Conservation (phyloP, 225 moss, liverwort and hornwort genomes). For the Physcomitrellopsis africana region DNA sequence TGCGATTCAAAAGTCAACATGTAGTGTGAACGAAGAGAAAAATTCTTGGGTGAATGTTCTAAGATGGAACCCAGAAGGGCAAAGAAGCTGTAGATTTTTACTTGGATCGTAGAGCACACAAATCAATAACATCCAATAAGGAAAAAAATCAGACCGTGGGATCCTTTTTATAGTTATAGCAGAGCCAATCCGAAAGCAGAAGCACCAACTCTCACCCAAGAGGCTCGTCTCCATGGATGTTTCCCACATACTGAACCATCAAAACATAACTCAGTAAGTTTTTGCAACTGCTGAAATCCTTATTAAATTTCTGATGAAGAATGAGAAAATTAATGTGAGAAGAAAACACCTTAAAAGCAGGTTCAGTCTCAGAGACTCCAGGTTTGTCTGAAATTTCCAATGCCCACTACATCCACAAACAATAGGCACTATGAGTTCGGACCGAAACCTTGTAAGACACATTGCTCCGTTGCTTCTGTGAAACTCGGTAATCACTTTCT, state of each 20-base stretch:
- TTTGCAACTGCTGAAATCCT: conserved; percentile 1
- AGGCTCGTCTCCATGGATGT: conserved; percentile 93
- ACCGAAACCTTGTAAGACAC: conserved; percentile 1
- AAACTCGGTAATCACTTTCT: neutral
- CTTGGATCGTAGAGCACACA: conserved; percentile 10
- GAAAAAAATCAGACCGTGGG: conserved; percentile 48
- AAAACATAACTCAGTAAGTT: conserved; percentile 11
- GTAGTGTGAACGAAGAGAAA: neutral
- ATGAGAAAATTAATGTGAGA: neutral
- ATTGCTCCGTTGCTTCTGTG: conserved; percentile 6
- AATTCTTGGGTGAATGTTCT: neutral
- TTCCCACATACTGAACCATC: conserved; percentile 74
- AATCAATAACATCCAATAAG: conserved; percentile 16
- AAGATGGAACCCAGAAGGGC: neutral
- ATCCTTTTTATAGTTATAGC: conserved; percentile 66
- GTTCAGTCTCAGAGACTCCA: conserved; percentile 70
- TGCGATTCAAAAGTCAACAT: conserved; percentile 1
- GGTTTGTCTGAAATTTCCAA: conserved; percentile 84
- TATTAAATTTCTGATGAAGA: neutral
- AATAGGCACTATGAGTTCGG: conserved; percentile 5
- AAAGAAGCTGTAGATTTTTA: conserved; percentile 1
- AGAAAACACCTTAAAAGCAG: conserved; percentile 70
- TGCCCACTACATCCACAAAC: conserved; percentile 53
- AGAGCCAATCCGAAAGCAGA: conserved; percentile 81
- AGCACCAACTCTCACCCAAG: conserved; percentile 74